phyloP scores from a whole-genome alignment of 2,329 filamentous ascomycete genomes.

The Thielaviopsis ethacetica region DNA sequence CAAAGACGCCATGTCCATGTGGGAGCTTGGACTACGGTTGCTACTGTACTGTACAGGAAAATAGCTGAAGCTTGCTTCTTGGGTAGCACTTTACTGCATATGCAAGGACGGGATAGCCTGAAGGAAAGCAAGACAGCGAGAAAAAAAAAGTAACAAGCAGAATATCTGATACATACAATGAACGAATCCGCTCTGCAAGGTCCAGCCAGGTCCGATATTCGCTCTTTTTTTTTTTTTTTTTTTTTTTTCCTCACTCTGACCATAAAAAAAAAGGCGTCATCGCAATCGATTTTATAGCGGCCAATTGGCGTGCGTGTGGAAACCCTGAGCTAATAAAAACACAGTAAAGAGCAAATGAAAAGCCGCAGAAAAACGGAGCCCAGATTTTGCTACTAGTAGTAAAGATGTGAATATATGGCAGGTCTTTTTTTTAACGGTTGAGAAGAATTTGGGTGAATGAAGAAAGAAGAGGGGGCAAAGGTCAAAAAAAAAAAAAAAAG shows the following conservation, averaged over 20 bases:
- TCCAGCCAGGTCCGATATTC: neutral
- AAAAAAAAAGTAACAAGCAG: neutral
- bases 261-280: neutral
- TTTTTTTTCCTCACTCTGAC: neutral
- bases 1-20: neutral
- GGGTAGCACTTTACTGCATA: neutral
- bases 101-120: neutral
- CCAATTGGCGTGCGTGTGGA: neutral
- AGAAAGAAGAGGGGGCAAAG: too few relatives aligned
- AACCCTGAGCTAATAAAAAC: neutral
- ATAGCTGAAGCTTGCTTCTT: too few relatives aligned
- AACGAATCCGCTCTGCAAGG: too few relatives aligned
- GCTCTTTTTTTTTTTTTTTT: neutral
- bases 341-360: neutral
- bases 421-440: neutral
- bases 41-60: too few relatives aligned
- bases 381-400: neutral
- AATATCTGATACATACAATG: neutral
- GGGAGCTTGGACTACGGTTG: too few relatives aligned
- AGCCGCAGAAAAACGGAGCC: neutral
- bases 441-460: too few relatives aligned
- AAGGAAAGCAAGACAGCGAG: neutral
- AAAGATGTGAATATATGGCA: too few relatives aligned
- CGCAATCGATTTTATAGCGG: too few relatives aligned
- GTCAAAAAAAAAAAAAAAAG: too few relatives aligned